Conservation (phyloP, 495 filamentous ascomycete species). For the Neurospora sublineolata region DNA sequence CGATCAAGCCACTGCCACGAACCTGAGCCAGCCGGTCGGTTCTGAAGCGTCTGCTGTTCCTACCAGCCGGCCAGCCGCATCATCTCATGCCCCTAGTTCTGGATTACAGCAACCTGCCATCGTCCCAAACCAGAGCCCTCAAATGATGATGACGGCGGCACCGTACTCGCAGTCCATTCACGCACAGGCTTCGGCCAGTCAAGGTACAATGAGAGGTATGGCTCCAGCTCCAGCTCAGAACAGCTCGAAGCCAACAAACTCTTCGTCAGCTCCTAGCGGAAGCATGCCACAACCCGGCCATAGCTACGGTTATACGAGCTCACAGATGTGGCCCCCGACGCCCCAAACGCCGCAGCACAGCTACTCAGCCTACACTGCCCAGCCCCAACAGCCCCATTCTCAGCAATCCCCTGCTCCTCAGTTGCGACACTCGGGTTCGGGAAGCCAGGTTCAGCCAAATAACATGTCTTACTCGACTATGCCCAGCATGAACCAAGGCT, state of each 20-base stretch:
- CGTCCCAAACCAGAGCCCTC: slow-evolving; percentile 40
- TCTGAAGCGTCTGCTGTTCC: slow-evolving; percentile 30
- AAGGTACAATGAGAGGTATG: slow-evolving; percentile 41
- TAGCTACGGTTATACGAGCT: slow-evolving; percentile 41
- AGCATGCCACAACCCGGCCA: slow-evolving; percentile 28
- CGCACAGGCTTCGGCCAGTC: slow-evolving; percentile 36
- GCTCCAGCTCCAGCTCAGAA: slow-evolving; percentile 39
- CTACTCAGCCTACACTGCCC: slow-evolving; percentile 35
- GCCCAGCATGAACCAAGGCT: slow-evolving; percentile 46
- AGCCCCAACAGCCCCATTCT: slow-evolving; percentile 46
- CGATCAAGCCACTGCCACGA: slow-evolving; percentile 51
- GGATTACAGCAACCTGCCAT: slow-evolving; percentile 31
- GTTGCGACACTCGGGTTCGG: slow-evolving; percentile 48
- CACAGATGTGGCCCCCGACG: slow-evolving; percentile 39
- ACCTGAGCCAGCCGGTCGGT: slow-evolving; percentile 34
- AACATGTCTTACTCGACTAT: slow-evolving; percentile 48
- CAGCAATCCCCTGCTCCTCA: slow-evolving; percentile 49
- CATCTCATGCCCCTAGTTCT: slow-evolving; percentile 33
- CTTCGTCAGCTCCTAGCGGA: slow-evolving; percentile 20
- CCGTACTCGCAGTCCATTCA: slow-evolving; percentile 42
- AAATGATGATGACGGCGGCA: slow-evolving; percentile 45
- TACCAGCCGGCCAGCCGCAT: slow-evolving; percentile 38
- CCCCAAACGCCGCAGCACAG: slow-evolving; percentile 36
- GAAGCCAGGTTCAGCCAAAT: slow-evolving; percentile 46
- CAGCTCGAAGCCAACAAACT: slow-evolving; percentile 29